Evolutionary conservation across 1,284 basidiomycete species (phyloP), one percentile per base, ranked within the genome.

Genomic region (Cutaneotrichosporon sp.): DNA sequence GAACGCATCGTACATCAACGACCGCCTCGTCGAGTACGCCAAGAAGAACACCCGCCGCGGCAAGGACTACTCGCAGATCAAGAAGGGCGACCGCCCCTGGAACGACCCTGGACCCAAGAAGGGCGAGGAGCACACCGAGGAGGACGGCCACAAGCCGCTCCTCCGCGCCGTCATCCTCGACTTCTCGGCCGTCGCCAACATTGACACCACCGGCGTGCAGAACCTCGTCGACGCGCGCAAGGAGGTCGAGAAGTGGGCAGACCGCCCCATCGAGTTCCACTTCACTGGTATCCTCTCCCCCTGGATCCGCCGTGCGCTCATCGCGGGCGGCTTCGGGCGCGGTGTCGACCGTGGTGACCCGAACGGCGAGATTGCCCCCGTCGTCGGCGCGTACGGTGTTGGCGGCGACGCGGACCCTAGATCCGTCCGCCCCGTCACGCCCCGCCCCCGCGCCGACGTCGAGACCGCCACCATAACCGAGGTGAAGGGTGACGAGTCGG

Each of bases 91-190:
- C 74, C 86, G 95, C 51, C 87, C 92, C 3, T 99, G 95, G 95
- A 99, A 99, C 76, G 94, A 97, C 73, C 89, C 92, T 14, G 91
- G 91, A 50, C 90, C 89, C 42, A 78, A 79, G 56, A 81, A 81
- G 31, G 67, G 69, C 42, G 81, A 79, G 8, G 83, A 85, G 54
- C 82, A 88, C 63, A 81, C 80, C 45, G 84, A 86, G 59, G 82
- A 81, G 24, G 89, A 91, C 65, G 66, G 80, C 24, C 82, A 83
- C 70, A 86, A 86, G 68, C 91, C 94, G 0, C 73, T 83, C 8
- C 82, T 98, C 36, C 87, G 87, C 56, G 93, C 95, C 10, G 85
- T 99, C 69, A 89, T 99, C 38, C 83, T 98, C 22, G 95, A 99
- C 78, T 95, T 98, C 74, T 88, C 91, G 46, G 82, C 86, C 45